Base-by-base conservation (phyloP, 176 grass and related monocot genomes). In the Areca catechu region DNA sequence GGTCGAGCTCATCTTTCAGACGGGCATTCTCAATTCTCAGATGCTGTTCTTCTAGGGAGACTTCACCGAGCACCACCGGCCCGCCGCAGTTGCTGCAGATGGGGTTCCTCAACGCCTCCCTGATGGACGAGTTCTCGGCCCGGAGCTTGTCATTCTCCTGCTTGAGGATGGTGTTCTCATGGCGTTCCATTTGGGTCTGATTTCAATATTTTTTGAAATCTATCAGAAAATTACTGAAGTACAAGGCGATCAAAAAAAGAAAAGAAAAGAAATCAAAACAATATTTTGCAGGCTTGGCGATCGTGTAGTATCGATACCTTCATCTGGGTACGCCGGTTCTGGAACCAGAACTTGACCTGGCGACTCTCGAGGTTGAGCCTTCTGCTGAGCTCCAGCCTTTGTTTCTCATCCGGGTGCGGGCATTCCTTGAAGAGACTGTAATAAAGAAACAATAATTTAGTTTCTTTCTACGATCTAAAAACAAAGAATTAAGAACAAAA, bases 311-410 rank as follows among this genome's bases (percentile, higher is more conserved):
- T 25, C 4, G 17, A 50, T 59, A 96, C 92, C 80, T 97, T 97
- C 78, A 80, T 73, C 59, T 85, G 81, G 20, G 83, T 97, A 23
- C 93, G 74, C 0, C 83, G 70, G 18, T 97, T 97, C 83, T 97
- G 93, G 75, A 97, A 97, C 93, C 87, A 97, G 78, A 97, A 97
- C 83, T 97, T 97, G 80, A 97, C 73, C 87, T 97, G 93, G 7
- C 66, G 75, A 53, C 50, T 71, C 24, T 75, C 76, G 62, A 97
- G 66, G 75, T 62, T 61, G 25, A 97, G 83, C 52, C 62, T 65
- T 47, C 12, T 88, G 79, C 78, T 80, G 68, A 91, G 81, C 30
- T 85, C 69, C 7, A 54, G 61, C 12, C 83, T 72, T 78, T 85
- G 80, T 65, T 67, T 97, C 30, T 85, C 83, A 16, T 91, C 87